These are phyloP conservation scores for Globisporangium abappressorium DNA, from an alignment of 352 stramenopile genomes.

Conservation along the genomic window DNA sequence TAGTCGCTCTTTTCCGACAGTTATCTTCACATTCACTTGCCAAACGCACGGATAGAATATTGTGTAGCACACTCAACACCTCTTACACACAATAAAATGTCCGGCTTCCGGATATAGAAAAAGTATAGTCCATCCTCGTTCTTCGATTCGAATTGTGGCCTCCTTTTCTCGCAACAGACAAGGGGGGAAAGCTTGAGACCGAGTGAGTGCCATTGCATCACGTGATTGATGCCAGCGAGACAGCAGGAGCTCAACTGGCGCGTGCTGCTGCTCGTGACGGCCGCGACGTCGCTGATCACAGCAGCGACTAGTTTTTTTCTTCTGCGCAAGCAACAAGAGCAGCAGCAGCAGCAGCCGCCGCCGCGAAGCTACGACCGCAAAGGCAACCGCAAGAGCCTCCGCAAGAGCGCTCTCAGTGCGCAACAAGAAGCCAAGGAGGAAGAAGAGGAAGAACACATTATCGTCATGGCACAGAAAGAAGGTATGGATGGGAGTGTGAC, in stretches of 20 bases:
- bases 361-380: constrained; percentile 10
- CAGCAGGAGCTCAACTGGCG: constrained; percentile 43
- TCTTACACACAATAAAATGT: neutral
- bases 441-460: constrained; percentile 11
- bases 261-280: constrained; percentile 48
- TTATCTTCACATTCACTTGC: neutral
- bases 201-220: constrained; percentile 4
- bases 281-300: constrained; percentile 56
- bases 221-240: constrained; percentile 1
- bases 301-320: constrained; percentile 47
- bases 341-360: neutral
- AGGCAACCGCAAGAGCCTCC: constrained; percentile 6
- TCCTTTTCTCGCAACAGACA: no score
- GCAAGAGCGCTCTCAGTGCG: neutral
- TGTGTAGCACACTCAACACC: neutral
- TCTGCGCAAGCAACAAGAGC: constrained; percentile 22
- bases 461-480: constrained; percentile 9
- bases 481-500: constrained; percentile 2
- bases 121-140: neutral
- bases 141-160: neutral
- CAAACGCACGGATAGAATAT: neutral
- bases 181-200: no score
- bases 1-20: neutral
- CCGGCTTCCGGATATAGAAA: neutral
- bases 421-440: constrained; percentile 18